phyloP scores from a whole-genome alignment of 805 yeast genomes.

The Metschnikowia baotianmanensis region DNA sequence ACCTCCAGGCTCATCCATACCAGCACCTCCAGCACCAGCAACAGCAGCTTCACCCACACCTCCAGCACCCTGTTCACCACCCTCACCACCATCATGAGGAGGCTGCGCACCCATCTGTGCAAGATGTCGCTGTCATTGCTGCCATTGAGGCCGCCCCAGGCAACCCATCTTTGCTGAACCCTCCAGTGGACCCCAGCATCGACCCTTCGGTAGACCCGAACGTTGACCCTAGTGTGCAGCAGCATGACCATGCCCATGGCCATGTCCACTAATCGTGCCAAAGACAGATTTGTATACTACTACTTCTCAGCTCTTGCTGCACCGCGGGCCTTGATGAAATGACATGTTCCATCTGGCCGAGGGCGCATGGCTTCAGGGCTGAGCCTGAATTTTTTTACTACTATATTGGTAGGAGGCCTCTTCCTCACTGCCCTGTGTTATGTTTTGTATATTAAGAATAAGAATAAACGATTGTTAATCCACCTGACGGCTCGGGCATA shows the following conservation, averaged over 20 bases:
- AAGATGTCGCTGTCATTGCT: conserved; percentile 44
- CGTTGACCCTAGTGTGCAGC: conserved; percentile 44
- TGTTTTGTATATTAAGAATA: conserved; percentile 14
- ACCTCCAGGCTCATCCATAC: conserved; percentile 21
- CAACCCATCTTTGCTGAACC: conserved; percentile 24
- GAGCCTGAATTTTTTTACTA: neutral
- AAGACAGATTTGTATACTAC: conserved; percentile 13
- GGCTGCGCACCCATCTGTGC: conserved; percentile 30
- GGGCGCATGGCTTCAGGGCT: neutral
- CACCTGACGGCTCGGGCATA: neutral
- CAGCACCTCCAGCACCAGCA: conserved; percentile 23
- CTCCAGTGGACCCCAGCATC: conserved; percentile 33
- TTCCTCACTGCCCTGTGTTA: conserved; percentile 9
- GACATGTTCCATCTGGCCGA: neutral
- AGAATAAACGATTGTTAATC: conserved; percentile 7
- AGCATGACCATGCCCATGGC: conserved; percentile 39
- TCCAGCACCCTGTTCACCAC: conserved; percentile 21
- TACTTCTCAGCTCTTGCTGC: conserved; percentile 2
- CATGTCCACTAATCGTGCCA: conserved; percentile 17
- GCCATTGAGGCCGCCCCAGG: conserved; percentile 39
- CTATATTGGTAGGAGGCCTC: conserved; percentile 1
- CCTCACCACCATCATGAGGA: conserved; percentile 27
- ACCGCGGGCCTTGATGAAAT: neutral
- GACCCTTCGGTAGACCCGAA: conserved; percentile 43
- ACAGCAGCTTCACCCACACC: conserved; percentile 25